A percentile compares a stretch with the other conserved stretches of the same genome.
Evolutionary conservation across 768 basidiomycete genomes (phyloP).

Genomic region (Tylopilus intermedius): DNA sequence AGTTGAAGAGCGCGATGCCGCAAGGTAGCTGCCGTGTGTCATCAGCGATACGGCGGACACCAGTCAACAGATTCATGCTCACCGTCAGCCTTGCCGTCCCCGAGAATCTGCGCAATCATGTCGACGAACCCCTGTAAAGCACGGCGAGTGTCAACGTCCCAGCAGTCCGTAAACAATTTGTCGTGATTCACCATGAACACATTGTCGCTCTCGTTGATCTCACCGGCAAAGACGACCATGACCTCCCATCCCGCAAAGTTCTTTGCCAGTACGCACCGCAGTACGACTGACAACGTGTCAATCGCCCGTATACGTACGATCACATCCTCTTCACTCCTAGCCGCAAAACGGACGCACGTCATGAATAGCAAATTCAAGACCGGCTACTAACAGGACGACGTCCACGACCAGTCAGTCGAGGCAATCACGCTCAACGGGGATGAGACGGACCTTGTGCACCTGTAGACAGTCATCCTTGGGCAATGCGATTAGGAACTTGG

Average conservation of each 20-base stretch:
- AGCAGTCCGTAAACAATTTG: not conserved
- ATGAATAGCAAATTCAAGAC: conserved; percentile 44
- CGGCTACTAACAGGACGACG: conserved; percentile 40
- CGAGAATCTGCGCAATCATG: conserved; percentile 43
- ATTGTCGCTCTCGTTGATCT: conserved; percentile 51
- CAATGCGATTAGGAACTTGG: conserved; percentile 35
- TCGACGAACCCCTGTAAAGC: conserved; percentile 46
- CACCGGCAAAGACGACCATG: conserved; percentile 65
- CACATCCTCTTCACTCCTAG: conserved; percentile 23
- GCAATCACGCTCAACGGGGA: not conserved
- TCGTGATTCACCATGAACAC: conserved; percentile 45
- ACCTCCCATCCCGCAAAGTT: conserved; percentile 65
- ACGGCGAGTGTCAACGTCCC: not conserved
- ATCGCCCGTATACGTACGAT: conserved; percentile 37
- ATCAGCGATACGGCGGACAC: not conserved
- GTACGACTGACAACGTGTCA: conserved; percentile 45
- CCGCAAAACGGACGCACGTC: conserved; percentile 40
- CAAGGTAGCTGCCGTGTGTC: conserved; percentile 33
- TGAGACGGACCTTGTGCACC: conserved; percentile 43
- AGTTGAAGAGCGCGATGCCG: conserved; percentile 55
- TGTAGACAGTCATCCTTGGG: conserved; percentile 49
- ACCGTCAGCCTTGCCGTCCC: conserved; percentile 40
- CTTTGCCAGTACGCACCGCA: conserved; percentile 50
- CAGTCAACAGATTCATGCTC: not conserved
- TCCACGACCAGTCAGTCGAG: conserved; percentile 10